Conservation (phyloP, 805 yeast genomes). For the Lipomyces kockii region DNA sequence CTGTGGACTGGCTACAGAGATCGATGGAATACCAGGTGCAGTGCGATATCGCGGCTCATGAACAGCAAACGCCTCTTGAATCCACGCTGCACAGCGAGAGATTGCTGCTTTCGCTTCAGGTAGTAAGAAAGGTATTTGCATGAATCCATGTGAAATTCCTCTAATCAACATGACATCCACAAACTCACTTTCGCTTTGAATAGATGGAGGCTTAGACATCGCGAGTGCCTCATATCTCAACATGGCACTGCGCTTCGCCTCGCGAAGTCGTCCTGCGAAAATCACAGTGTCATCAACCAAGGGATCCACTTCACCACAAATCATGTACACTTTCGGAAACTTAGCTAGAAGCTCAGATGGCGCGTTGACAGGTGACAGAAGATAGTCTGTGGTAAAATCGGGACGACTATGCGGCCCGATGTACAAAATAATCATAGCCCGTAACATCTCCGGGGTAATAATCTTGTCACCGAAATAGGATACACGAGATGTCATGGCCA, state of each 20-base stretch:
- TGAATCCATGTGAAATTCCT: constrained; percentile 43
- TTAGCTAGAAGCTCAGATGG: constrained; percentile 39
- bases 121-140: constrained; percentile 39
- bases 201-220: constrained; percentile 15
- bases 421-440: constrained; percentile 41
- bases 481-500: constrained; percentile 43
- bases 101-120: constrained; percentile 40
- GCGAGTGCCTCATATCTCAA: constrained; percentile 26
- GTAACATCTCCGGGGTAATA: constrained; percentile 41
- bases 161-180: constrained; percentile 41
- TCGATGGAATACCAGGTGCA: not conserved
- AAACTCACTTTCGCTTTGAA: constrained; percentile 21
- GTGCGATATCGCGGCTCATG: constrained; percentile 8
- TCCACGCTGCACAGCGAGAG: constrained; percentile 40
- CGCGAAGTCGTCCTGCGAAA: constrained; percentile 41
- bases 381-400: constrained; percentile 39
- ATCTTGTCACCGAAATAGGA: constrained; percentile 40
- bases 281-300: constrained; percentile 44
- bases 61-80: constrained; percentile 32
- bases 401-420: constrained; percentile 39
- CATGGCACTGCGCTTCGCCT: constrained; percentile 38
- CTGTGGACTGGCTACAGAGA: not conserved
- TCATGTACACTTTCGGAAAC: constrained; percentile 43
- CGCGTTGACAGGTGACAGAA: constrained; percentile 42
- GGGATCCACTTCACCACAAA: constrained; percentile 45